Evolutionary conservation across 208 protist species (phyloP).

Genomic region (Crithidia acanthocephali): DNA sequence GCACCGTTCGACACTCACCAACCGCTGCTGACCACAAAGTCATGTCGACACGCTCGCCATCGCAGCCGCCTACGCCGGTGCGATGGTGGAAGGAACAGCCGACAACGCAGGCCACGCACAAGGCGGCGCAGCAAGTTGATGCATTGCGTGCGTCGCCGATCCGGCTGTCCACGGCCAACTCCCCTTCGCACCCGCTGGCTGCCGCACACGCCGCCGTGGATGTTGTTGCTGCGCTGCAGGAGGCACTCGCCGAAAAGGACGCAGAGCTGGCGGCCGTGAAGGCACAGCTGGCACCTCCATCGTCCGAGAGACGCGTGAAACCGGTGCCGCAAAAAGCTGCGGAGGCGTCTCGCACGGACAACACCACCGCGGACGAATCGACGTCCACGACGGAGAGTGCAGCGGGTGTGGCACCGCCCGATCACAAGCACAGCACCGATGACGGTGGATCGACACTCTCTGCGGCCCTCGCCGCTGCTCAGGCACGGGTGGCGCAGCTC

Average conservation of each 20-base stretch:
- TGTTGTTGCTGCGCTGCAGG: constrained; percentile 10
- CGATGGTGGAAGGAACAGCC: constrained; percentile 26
- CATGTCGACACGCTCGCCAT: constrained; percentile 20
- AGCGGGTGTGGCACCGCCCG: not conserved
- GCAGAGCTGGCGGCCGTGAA: constrained; percentile 22
- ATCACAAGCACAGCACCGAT: not conserved
- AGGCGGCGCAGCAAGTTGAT: not conserved
- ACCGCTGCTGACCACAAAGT: not conserved
- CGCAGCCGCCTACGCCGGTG: constrained; percentile 28
- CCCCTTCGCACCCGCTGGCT: constrained; percentile 1
- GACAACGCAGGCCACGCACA: not conserved
- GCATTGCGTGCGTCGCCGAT: too few relatives aligned
- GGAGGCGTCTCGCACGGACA: too few relatives aligned
- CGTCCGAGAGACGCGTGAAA: too few relatives aligned
- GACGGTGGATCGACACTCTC: not conserved
- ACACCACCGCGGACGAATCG: too few relatives aligned
- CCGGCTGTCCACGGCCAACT: not conserved
- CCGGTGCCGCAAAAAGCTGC: too few relatives aligned
- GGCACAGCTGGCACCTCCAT: not conserved
- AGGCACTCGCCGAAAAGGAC: constrained; percentile 23
- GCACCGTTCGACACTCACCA: not conserved
- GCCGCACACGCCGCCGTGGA: constrained; percentile 25
- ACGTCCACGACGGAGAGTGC: too few relatives aligned
- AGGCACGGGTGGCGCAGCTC: constrained; percentile 27
- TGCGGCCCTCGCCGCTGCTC: constrained; percentile 12